Evolutionary conservation across 169 alveolate genomes (phyloP), one percentile per base, ranked within the genome.

Genomic region (Plasmodium gallinaceum): DNA sequence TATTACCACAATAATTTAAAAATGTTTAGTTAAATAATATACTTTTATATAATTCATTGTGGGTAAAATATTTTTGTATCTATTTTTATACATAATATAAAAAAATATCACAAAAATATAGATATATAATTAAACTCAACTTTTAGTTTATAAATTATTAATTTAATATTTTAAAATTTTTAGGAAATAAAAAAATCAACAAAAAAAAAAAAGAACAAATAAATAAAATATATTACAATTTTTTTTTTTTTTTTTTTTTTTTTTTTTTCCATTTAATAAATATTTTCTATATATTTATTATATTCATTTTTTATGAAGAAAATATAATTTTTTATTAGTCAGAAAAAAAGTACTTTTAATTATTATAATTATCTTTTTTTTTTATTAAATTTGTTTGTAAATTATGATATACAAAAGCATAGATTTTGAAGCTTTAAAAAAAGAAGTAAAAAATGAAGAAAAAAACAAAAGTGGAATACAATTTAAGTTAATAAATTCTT

Each of bases 381-480:
- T 48, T 48, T 48, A 2, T 48, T 10, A 9, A 10, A 6, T 48
- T 48, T 32, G 4, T 32, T 4, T 32, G 18, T 18, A 20, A 72
- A 54, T 5, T 24, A 62, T 60, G 65, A 69, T 68, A 46, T 68
- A 80, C 43, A 58, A 68, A 42, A 24, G 70, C 16, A 66, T 68
- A 22, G 74, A 80, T 80, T 80, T 80, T 20, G 90, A 80, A 16
- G 64, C 78, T 37, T 12, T 68, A 58, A 80, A 80, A 80, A 71
- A 37, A 16, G 54, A 65, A 45, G 39, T 68, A 51, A 65, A 26
- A 78, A 37, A 26, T 14, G 74, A 78, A 42, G 60, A 43, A 42
- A 42, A 10, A 20, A 66, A 16, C 20, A 12, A 32, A 10, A 78
- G 20, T 5, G 22, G 24, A 18, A 10, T 26, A 48, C 26, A n/a